Evolutionary conservation across 2,329 filamentous ascomycete species (phyloP), one percentile per base, ranked within the genome.

Genomic region (Aspergillus transmontanensis): DNA sequence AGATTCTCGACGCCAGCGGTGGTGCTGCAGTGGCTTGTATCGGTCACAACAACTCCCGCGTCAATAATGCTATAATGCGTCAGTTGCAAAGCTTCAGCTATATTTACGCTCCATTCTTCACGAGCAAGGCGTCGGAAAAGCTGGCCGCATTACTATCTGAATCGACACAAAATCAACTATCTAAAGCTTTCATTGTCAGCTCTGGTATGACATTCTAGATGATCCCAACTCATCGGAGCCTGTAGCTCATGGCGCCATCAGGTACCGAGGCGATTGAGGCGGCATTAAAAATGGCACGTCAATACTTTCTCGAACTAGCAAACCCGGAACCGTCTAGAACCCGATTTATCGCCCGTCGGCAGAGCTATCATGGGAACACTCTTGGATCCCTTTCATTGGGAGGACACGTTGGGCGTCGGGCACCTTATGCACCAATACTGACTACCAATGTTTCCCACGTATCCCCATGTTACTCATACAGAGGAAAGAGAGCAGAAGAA

Each of bases 281-380:
- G 0, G 80, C 80, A 0, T 65, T 85, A 57, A 85, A 86, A 65
- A 68, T 84, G 4, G 81, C 82, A 0, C 71, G 79, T 9, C 83
- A 86, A 66, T 85, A 84, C 66, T 82, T 76, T 65, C 71, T 78
- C 21, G 82, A 84, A 56, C 71, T 70, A 4, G 73, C 74, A 10
- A 69, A 80, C 59, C 68, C 74, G 2, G 59, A 79, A 60, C 65
- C 73, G 2, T 57, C 79, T 60, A 72, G 82, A 3, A 67, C 73
- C 5, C 75, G 79, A 51, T 79, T 83, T 64, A 80, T 86, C n/a
- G 73, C 78, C 0, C 71, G 83, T 3, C 72, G 75, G 23, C 80
- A 83, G 64, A 77, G 74, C 5, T 85, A 85, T 62, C 84, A 86
- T 68, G 83, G 84, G 6, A 84, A 82, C 62, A 85, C 83, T 0